Conservation (phyloP, 768 basidiomycete species). For the Tulasnella sp. region DNA sequence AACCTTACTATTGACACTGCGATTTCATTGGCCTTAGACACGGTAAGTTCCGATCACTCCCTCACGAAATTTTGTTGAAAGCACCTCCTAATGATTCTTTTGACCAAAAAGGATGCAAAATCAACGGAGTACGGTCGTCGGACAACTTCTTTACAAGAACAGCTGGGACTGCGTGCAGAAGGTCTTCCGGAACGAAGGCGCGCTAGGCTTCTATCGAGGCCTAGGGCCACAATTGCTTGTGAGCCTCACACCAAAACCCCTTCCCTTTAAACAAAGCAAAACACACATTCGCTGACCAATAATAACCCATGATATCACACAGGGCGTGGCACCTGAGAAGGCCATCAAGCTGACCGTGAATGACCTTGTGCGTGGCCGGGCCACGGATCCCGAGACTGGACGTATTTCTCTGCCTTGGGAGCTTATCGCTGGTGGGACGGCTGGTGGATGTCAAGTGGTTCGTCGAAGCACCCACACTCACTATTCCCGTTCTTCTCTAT, state of each 20-base stretch:
- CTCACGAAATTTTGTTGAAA: neutral
- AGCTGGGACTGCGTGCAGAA: slow-evolving; percentile 88
- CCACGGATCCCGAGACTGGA: slow-evolving; percentile 92
- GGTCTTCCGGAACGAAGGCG: slow-evolving; percentile 89
- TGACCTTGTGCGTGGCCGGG: slow-evolving; percentile 70
- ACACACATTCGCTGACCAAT: neutral
- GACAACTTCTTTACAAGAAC: slow-evolving; percentile 94
- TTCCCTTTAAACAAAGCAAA: neutral
- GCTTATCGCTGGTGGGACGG: slow-evolving; percentile 78
- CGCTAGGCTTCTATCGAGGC: slow-evolving; percentile 92
- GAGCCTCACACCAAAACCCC: slow-evolving; percentile 20
- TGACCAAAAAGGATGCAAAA: slow-evolving; percentile 82
- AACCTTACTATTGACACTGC: neutral
- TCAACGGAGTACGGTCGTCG: slow-evolving; percentile 91
- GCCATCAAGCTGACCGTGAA: slow-evolving; percentile 98
- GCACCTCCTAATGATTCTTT: neutral
- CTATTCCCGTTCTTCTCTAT: neutral
- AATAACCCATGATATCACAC: neutral
- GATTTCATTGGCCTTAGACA: neutral
- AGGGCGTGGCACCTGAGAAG: slow-evolving; percentile 95
- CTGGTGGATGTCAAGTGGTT: slow-evolving; percentile 97
- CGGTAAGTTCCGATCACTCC: neutral
- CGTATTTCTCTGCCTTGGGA: slow-evolving; percentile 89
- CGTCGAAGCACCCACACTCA: slow-evolving; percentile 27
- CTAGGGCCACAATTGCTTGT: slow-evolving; percentile 90